Conservation (phyloP, 208 protist genomes). For the Tritrichomonas foetus region DNA sequence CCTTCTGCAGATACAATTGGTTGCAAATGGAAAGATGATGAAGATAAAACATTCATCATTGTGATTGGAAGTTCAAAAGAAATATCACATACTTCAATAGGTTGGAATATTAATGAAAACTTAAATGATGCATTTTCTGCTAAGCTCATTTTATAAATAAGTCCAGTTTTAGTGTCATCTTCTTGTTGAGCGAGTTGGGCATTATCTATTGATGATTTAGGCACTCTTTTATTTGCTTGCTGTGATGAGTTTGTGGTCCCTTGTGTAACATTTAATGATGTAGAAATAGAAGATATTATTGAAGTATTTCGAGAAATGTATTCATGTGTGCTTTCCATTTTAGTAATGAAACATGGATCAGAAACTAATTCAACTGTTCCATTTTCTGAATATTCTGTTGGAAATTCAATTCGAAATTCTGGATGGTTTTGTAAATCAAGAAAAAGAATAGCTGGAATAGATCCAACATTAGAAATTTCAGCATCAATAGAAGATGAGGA, state of each 20-base stretch:
- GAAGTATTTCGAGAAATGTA: no score
- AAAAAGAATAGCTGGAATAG: slow-evolving; percentile 18
- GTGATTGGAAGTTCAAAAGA: slow-evolving; percentile 24
- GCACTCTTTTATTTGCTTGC: no score
- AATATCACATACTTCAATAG: background rate
- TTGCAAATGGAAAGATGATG: slow-evolving; percentile 9
- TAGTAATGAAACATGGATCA: background rate
- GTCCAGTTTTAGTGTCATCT: background rate
- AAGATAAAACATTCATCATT: background rate
- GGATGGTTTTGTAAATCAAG: background rate
- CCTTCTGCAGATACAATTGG: slow-evolving; percentile 20
- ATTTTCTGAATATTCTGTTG: background rate
- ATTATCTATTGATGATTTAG: no score
- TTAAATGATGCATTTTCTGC: background rate
- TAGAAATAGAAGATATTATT: no score
- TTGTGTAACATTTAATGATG: no score
- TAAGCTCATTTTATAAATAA: background rate
- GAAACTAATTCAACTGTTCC: background rate
- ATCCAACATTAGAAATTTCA: background rate
- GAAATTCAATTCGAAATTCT: background rate
- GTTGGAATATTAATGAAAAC: background rate
- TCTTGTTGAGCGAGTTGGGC: background rate
- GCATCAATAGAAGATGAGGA: background rate
- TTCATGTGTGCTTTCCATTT: background rate
- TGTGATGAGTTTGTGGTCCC: no score